These are phyloP conservation scores for Macrolepiota dolichaula DNA, from an alignment of 768 basidiomycete genomes.

Conservation along the genomic window DNA sequence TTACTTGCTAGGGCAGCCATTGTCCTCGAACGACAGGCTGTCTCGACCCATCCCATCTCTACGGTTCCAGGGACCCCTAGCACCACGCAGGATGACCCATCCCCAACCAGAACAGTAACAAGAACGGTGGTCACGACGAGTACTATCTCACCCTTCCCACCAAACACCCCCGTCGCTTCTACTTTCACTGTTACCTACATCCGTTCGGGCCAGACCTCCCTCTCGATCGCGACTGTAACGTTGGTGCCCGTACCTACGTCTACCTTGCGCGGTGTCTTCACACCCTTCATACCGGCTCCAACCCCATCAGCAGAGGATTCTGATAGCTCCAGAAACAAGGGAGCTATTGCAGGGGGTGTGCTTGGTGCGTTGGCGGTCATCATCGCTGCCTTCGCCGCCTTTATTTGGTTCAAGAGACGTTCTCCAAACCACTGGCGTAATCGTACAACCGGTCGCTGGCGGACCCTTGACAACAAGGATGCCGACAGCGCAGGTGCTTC, in stretches of 20 bases:
- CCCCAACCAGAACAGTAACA: background rate
- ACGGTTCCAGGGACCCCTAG: background rate
- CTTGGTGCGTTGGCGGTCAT: conserved; percentile 20
- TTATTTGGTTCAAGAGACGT: conserved; percentile 22
- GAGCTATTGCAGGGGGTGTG: conserved; percentile 27
- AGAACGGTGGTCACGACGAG: background rate
- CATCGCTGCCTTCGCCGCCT: conserved; percentile 17
- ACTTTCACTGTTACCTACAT: conserved; percentile 1
- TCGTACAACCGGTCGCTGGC: conserved; percentile 3
- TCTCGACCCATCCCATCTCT: background rate
- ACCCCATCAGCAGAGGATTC: background rate
- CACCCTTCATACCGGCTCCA: background rate
- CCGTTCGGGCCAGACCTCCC: conserved; percentile 10
- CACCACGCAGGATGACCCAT: background rate
- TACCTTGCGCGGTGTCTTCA: background rate
- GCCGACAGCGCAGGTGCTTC: background rate
- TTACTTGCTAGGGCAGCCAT: background rate
- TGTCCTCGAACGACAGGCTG: background rate
- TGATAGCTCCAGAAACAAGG: conserved; percentile 17
- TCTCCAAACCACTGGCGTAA: conserved; percentile 12
- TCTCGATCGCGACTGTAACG: conserved; percentile 9
- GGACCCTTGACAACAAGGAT: conserved; percentile 3
- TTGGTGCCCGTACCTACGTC: conserved; percentile 12
- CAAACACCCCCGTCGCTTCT: conserved; percentile 4
- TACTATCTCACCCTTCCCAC: conserved; percentile 1